Base-by-base conservation (phyloP, 495 filamentous ascomycete species). In the Penicillium pulvis region DNA sequence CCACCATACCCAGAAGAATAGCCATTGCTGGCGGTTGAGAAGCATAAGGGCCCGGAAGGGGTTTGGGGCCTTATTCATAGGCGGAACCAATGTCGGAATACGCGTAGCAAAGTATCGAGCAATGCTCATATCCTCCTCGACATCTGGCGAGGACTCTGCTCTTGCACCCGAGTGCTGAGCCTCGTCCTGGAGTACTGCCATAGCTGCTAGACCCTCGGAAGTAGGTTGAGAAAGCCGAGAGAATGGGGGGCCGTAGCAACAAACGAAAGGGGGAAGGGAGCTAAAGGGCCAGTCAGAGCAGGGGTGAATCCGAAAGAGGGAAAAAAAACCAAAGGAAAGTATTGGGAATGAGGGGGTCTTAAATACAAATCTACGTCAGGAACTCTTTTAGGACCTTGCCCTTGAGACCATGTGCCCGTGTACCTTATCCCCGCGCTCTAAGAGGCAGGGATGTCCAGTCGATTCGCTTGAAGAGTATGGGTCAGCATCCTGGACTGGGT, bases 31-130 rank as follows among this genome's bases (percentile, higher is more conserved):
- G 36, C 71, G 67, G 61, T 81, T 93, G 44, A 96, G 75, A 14
- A 90, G 78, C n/a, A 75, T 71, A 23, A 97, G 67, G 1, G 90
- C 78, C 23, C 73, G 80, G 71, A 96, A 82, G 0, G 92, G 92
- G 67, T 96, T 96, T 17, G 89, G 88, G 0, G 87, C 89, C n/a
- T 82, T 77, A 51, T 83, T 74, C 85, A 93, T 89, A 0, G 90
- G 86, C 41, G 92, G 92, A 65, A 84, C 84, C 43, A 96, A 78
- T 6, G 87, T 83, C 0, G 87, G 76, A 48, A 96, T 58, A 35
- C 92, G 87, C 23, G 92, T 92, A 11, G 78, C 71, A 28, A 90
- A 64, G 65, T 95, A 96, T 47, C 76, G 73, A 19, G 76, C 75
- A 8, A 77, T 60, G n/a, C 80, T 81, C 80, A 88, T 87, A 46